A percentile compares a stretch with the other conserved stretches of the same genome.
These are phyloP conservation scores for Entomortierella parvispora DNA, from an alignment of 192 early-diverging fungal genomes.

Conservation along the genomic window DNA sequence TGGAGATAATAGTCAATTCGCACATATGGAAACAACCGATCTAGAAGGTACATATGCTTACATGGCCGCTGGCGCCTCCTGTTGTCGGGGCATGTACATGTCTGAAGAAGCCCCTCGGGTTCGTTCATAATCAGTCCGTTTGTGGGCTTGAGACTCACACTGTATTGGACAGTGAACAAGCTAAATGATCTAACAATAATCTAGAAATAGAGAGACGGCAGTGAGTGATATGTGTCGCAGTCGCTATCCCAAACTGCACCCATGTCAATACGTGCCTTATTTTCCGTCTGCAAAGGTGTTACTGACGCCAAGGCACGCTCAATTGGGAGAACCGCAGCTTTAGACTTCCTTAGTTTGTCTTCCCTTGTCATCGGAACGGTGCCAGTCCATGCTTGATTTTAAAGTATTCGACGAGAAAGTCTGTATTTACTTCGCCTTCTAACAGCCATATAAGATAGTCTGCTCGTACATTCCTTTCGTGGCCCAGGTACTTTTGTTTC, in stretches of 20 bases:
- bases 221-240: neutral
- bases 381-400: constrained; percentile 4
- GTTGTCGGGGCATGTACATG: constrained; percentile 10
- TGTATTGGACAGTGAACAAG: too few species aligned
- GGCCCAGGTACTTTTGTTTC: too few species aligned
- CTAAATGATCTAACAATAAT: too few species aligned
- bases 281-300: neutral
- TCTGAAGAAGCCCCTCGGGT: constrained; percentile 4
- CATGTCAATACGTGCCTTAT: neutral
- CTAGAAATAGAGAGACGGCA: neutral
- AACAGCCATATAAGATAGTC: too few species aligned
- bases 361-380: neutral
- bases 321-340: neutral
- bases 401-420: neutral
- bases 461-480: too few species aligned
- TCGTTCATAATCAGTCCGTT: constrained; percentile 2
- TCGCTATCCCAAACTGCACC: too few species aligned
- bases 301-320: constrained; percentile 1
- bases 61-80: constrained; percentile 5
- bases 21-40: too few species aligned
- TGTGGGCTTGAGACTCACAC: constrained; percentile 6
- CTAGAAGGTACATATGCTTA: constrained; percentile 10
- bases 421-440: too few species aligned
- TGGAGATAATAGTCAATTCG: too few species aligned
- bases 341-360: too few species aligned